These are phyloP conservation scores for Candida alai DNA, from an alignment of 805 yeast species.

Conservation along the genomic window DNA sequence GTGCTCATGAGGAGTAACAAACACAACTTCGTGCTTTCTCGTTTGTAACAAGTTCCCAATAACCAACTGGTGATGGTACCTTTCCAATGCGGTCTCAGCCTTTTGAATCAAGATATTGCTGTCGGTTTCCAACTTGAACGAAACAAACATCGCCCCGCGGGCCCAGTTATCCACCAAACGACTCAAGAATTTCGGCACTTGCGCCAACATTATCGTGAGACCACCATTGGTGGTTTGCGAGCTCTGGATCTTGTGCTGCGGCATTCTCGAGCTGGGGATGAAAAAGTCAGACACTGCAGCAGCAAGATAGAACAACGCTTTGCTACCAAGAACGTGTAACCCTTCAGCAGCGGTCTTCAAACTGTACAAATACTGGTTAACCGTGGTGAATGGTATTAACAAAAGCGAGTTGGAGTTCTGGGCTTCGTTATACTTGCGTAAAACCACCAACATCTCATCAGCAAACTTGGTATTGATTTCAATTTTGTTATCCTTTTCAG, in stretches of 20 bases:
- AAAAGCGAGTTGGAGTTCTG: conserved; percentile 52
- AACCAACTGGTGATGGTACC: conserved; percentile 90
- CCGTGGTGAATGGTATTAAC: conserved; percentile 87
- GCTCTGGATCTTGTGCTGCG: conserved; percentile 94
- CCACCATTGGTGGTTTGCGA: conserved; percentile 62
- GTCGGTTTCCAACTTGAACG: conserved; percentile 94
- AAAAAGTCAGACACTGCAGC: conserved; percentile 98
- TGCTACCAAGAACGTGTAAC: conserved; percentile 50
- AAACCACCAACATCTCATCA: conserved; percentile 55
- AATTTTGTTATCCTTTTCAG: conserved; percentile 50
- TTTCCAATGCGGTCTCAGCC: conserved; percentile 70
- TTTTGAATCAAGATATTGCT: conserved; percentile 62
- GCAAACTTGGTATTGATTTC: conserved; percentile 60
- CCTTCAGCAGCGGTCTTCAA: conserved; percentile 61
- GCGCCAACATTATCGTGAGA: conserved; percentile 81
- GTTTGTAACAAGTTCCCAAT: conserved; percentile 91
- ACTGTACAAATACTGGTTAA: conserved; percentile 88
- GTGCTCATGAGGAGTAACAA: conserved; percentile 54
- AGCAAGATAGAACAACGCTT: conserved; percentile 80
- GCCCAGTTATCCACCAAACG: conserved; percentile 93
- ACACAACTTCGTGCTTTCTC: conserved; percentile 82
- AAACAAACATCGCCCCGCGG: conserved; percentile 88
- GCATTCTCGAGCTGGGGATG: conserved; percentile 77
- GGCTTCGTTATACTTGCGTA: conserved; percentile 52
- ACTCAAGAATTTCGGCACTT: conserved; percentile 91